Base-by-base conservation (phyloP, 192 early-diverging fungal species). In the Entomortierella chlamydospora region DNA sequence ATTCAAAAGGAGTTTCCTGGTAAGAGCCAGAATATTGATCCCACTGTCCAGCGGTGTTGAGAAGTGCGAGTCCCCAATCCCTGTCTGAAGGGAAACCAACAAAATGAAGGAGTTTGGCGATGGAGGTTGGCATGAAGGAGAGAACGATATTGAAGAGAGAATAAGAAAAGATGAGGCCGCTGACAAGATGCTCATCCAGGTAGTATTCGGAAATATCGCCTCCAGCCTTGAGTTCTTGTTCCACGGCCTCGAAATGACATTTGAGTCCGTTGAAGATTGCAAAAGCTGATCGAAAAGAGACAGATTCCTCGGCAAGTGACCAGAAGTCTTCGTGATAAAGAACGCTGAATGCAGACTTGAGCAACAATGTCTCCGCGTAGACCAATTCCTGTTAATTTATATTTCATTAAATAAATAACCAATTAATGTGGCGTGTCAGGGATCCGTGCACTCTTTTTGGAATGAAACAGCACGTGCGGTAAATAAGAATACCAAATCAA, bases 31-130 rank as follows among this genome's bases (percentile, higher is more conserved):
- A 31, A 22, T 70, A 68, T 13, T 54, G 66, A 30, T 87, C 84
- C 93, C 92, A 97, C 10, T 87, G 87, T 22, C 90, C 91, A 17
- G 90, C 89, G 20, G 92, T 81, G 59, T 90, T 90, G 25, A 95
- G 84, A 26, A 93, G 58, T 45, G 85, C 88, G 12, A 96, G 81
- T 7, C 90, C 96, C 64, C 91, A 89, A 18, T 84, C 84, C 18
- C 95, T 83, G 79, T 97, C 90, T 0, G 91, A 90, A 4, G 87
- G 77, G 74, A 95, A 95, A 0, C 96, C 96, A 12, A 95, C 90
- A 34, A 96, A 82, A 69, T 97, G 93, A 17, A 95, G 86, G 1
- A 97, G 70, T 22, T 90, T 86, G 50, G 95, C 74, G 17, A 94
- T 83, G 37, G 83, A 85, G 0, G 82, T 68, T 2, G 96, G 96